A percentile compares a stretch with the other conserved stretches of the same genome.
Evolutionary conservation across 257 asterid species (phyloP).

Genomic region (Jaltomata sinuosa): DNA sequence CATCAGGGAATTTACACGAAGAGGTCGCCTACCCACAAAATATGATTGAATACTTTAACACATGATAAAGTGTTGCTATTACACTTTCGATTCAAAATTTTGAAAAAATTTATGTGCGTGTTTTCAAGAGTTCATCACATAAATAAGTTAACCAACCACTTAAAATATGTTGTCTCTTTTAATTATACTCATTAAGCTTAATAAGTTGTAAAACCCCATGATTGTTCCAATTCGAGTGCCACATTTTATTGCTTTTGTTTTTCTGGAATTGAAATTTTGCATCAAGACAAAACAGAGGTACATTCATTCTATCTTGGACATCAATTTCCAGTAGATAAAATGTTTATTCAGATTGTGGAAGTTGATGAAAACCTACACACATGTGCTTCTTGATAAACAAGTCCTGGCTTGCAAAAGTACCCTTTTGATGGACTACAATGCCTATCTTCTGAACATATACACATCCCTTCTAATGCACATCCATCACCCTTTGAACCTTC

Average conservation of each 20-base stretch:
- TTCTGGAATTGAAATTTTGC: neutral
- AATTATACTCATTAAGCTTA: no score
- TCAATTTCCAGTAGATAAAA: neutral
- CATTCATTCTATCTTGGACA: neutral
- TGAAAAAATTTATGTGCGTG: neutral
- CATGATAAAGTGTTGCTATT: no score
- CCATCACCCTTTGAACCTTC: constrained; percentile 30
- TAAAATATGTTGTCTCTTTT: neutral
- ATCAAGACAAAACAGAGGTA: neutral
- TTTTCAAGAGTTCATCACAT: neutral
- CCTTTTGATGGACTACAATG: constrained; percentile 73
- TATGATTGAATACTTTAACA: no score
- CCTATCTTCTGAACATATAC: constrained; percentile 61
- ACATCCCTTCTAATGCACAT: constrained; percentile 69
- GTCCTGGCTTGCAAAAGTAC: constrained; percentile 46
- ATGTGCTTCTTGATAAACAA: constrained; percentile 50
- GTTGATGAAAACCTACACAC: constrained; percentile 46
- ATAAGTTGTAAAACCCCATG: no score
- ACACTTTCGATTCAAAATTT: no score
- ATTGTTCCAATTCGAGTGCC: neutral
- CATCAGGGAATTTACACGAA: no score
- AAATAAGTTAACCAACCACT: neutral
- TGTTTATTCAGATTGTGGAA: neutral
- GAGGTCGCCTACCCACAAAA: no score
- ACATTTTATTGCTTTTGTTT: neutral